Base-by-base conservation (phyloP, 2,329 filamentous ascomycete genomes). In the Penicillium sp. region DNA sequence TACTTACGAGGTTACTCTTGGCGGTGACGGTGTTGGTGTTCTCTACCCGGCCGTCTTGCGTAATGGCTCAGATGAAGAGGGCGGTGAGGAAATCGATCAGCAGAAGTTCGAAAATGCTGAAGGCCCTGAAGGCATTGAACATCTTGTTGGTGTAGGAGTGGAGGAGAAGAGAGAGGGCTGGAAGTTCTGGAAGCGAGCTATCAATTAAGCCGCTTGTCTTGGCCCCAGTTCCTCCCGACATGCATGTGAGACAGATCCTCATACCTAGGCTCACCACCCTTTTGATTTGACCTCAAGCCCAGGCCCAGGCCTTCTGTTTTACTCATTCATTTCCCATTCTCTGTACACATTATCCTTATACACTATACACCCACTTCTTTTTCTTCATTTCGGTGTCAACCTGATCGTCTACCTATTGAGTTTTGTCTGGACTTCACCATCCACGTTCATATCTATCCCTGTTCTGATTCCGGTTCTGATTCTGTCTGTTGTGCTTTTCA, bases 11-110 rank as follows among this genome's bases (percentile, higher is more conserved):
- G 94, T 92, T 0, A 97, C 90, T 0, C 83, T 99, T 0, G 94
- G 92, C 4, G 92, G 93, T 38, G 90, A 97, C 67, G 94, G 94
- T 13, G 90, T 99, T 1, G 94, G 94, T 37, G 91, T 99, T 2
- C 82, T 99, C 5, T 96, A 90, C 86, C 94, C 94, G 1, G 94
- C 94, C 0, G 88, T 97, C 0, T 79, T 97, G 26, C 90, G 90
- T 71, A 96, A 95, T 58, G 90, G 89, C 6, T 85, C 83, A n/a
- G 86, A 88, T 37, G 88, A 91, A 62, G 85, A 90, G 61, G 90
- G 90, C 34, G 91, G 91, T 24, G 90, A 94, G 78, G 92, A 97
- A 75, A 97, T 99, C 67, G 90, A 96, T 66, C 82, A 93, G 67
- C 91, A 97, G 56, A 89, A 88, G 68, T 90, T 99, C 71, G 80